A percentile compares a stretch with the other conserved stretches of the same genome.
Conservation (phyloP, 1,139 yeast species). For the Blastobotrys apis region DNA sequence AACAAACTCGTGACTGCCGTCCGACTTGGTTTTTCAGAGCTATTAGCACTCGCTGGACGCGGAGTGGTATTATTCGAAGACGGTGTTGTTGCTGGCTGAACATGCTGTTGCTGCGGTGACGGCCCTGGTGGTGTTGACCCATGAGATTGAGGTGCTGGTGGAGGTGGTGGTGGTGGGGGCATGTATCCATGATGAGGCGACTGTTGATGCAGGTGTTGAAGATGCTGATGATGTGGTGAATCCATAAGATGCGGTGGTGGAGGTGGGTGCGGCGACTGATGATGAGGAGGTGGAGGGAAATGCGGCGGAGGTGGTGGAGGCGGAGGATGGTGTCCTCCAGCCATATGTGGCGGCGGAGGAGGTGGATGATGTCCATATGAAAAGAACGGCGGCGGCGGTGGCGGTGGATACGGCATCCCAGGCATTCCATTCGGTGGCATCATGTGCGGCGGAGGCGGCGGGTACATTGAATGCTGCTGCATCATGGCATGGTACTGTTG, state of each 20-base stretch:
- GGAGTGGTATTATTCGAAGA: no score
- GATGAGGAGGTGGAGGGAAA: neutral
- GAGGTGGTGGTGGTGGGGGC: constrained; percentile 7
- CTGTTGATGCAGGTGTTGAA: neutral
- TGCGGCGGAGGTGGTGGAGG: constrained; percentile 3
- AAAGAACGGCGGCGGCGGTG: constrained; percentile 1
- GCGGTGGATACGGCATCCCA: neutral
- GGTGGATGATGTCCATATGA: constrained; percentile 1
- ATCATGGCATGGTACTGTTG: neutral
- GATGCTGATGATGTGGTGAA: neutral
- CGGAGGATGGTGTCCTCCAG: neutral
- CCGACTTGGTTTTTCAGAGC: constrained; percentile 13
- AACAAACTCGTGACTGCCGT: constrained; percentile 13
- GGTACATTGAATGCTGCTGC: neutral
- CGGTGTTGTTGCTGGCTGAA: neutral
- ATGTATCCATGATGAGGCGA: neutral
- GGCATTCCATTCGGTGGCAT: neutral
- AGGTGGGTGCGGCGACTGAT: neutral
- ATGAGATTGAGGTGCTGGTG: neutral
- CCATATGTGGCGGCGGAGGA: neutral
- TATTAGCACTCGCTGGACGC: no score
- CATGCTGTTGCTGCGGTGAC: neutral
- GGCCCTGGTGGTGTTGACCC: neutral
- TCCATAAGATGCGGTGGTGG: neutral
- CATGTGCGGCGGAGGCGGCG: constrained; percentile 10